phyloP scores from a whole-genome alignment of 306 rosid genomes.

The Neltuma alba region DNA sequence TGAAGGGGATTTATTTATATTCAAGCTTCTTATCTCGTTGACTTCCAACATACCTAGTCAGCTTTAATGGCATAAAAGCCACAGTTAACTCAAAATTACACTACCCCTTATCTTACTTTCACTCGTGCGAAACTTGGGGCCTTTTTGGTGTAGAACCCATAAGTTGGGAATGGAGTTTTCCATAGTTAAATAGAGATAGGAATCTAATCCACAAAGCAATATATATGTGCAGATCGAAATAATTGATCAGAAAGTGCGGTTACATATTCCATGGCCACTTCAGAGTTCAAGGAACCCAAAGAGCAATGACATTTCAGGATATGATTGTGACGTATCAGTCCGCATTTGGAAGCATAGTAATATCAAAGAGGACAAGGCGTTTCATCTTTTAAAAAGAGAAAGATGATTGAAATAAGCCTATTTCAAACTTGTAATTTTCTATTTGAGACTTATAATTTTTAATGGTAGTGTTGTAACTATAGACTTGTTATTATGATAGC shows the following conservation, averaged over 20 bases:
- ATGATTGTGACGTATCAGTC: neutral
- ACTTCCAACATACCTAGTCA: slow-evolving; percentile 34
- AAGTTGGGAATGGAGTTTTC: neutral
- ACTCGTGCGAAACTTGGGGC: neutral
- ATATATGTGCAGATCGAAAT: slow-evolving; percentile 1
- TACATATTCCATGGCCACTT: neutral
- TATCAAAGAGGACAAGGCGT: neutral
- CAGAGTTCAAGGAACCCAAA: neutral
- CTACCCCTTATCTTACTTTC: neutral
- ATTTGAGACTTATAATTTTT: too few relatives aligned
- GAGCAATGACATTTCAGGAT: neutral
- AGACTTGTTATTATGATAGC: too few relatives aligned
- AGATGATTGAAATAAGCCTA: neutral
- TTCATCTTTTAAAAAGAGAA: neutral
- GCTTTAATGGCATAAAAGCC: neutral
- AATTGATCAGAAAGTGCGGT: slow-evolving; percentile 19
- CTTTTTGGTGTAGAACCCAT: neutral
- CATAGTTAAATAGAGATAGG: neutral
- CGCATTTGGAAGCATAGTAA: neutral
- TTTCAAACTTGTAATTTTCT: too few relatives aligned
- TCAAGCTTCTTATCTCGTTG: slow-evolving; percentile 34
- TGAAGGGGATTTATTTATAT: slow-evolving; percentile 10
- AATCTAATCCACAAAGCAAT: neutral
- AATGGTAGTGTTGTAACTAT: too few relatives aligned
- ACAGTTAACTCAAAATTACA: neutral